Evolutionary conservation across 352 stramenopile species (phyloP), one percentile per base, ranked within the genome.

Genomic region (Globisporangium alternatum): DNA sequence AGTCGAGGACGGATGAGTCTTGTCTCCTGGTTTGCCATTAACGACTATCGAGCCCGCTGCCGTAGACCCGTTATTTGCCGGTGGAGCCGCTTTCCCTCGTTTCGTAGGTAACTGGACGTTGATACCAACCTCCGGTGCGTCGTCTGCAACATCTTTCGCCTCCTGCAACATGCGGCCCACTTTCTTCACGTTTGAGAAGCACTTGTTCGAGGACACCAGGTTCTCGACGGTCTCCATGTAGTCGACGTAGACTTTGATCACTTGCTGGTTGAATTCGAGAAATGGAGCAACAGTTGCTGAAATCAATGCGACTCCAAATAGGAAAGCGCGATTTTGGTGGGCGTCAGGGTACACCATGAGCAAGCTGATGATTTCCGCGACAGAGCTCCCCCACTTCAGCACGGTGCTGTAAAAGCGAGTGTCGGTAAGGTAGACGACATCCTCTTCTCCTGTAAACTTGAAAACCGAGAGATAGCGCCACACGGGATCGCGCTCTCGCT

Each of bases 261-360:
- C 43, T 17, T 86, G 77, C 48, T 86, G 71, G 41, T 86, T 85
- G 19, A 86, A 75, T 62, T 88, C 79, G 8, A 88, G 56, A 10
- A 82, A 2, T 3, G 79, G 77, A 0, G 77, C 64, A 0, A 86
- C 72, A 0, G 73, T 54, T 2, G 79, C 67, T 1, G 77, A 69
- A 22, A 85, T 70, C 12, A 88, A 60, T 2, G 75, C 75, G 31
- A 75, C 70, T 0, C 64, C 64, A 13, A 83, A 76, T 3, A 78
- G 57, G 0, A 71, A 22, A 1, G 47, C 52, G 1, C 57, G 67
- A 35, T 76, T 74, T 8, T 64, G 31, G 2, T 64, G 21, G 1
- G 45, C 21, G 0, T 48, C 28, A 1, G 57, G 44, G 48, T 82
- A 84, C 0, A 83, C 68, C 58, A 68, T 56, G 1, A 85, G 44